Evolutionary conservation across 345 rosid species (phyloP), one percentile per base, ranked within the genome.

Genomic region (Salix purpurea): DNA sequence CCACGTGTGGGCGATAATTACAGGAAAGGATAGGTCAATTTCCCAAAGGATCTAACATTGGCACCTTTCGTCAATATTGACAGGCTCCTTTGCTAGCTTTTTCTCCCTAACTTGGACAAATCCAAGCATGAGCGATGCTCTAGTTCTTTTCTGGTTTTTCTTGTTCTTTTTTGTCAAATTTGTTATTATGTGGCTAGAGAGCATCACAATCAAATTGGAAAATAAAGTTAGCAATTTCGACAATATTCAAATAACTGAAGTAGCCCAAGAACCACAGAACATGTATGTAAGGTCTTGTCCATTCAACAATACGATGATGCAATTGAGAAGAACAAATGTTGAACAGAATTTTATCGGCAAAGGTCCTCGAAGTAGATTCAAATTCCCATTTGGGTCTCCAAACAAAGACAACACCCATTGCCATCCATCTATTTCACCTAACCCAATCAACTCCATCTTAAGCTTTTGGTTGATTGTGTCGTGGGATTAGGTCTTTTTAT

Each of bases 71-170:
- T 74, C 61, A 64, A 74, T 3, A 64, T 74, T 65, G 76, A 64
- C 39, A 64, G 70, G 60, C 70, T 74, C 48, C 69, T 44, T 74
- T 73, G 52, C 64, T 18, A 2, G 32, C 65, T 18, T 2, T 5
- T 2, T 34, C 8, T 71, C 28, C 4, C 39, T 7, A 28, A 70
- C 14, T 10, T 71, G 0, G 65, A 30, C 58, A 48, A 64, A 12
- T 62, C 19, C 6, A 62, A 64, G 76, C 76, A 74, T 40, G 46
- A 62, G 76, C 76, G 11, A 40, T 62, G 76, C 61, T 42, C 6
- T 13, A 61, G 76, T 74, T 64, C 7, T 74, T 74, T 62, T 74
- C 76, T 30, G 18, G 42, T 3, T 61, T 30, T 36, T 15, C 44
- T 9, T 8, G 4, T 8, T 39, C 26, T 5, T 74, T 68, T 40